Base-by-base conservation (phyloP, 805 yeast genomes). In the Candida methanosorbosa region DNA sequence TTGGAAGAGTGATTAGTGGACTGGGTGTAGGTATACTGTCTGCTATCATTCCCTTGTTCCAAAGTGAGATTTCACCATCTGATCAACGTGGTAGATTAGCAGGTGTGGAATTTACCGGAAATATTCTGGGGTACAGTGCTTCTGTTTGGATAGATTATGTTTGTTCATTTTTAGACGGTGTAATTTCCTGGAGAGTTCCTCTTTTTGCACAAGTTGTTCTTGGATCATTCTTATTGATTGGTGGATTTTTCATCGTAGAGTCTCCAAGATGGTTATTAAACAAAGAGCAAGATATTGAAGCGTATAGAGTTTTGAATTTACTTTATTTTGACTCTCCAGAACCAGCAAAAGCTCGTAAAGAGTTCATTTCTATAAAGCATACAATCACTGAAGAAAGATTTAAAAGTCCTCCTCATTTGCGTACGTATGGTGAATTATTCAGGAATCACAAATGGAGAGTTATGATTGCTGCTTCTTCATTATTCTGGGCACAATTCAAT, bases 61-160 rank as follows among this genome's bases (percentile, higher is more conserved):
- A 85, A 54, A 77, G 88, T 33, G 96, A 86, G 52, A 83, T 87
- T 33, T 75, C 88, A 6, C 95, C 95, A 1, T 81, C 87, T 18
- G 83, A 83, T 49, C 83, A 82, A 45, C 69, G 95, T 50, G 95
- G 95, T 2, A 72, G 75, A 48, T 64, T 85, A 35, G 94, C 90
- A 4, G 83, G 94, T 52, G 81, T 85, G 25, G 94, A 86, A 52
- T 87, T 85, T 57, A 79, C 94, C 0, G 94, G 94, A 9, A 86
- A 85, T 57, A 77, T 86, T 29, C 51, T 78, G 5, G 96, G 95
- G 5, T 87, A 85, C 54, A 71, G 84, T 2, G 62, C 80, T 16
- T 79, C 92, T 32, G 90, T 86, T 18, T 86, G 95, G 95, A 77
- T 83, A 3, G 94, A 84, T 58, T 87, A 82, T 52, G 64, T 68